Percentiles rank a stretch among this genome's conserved stretches.
Evolutionary conservation across 2,329 filamentous ascomycete species (phyloP).

Genomic region (Fusarium pseudoanthophilum): DNA sequence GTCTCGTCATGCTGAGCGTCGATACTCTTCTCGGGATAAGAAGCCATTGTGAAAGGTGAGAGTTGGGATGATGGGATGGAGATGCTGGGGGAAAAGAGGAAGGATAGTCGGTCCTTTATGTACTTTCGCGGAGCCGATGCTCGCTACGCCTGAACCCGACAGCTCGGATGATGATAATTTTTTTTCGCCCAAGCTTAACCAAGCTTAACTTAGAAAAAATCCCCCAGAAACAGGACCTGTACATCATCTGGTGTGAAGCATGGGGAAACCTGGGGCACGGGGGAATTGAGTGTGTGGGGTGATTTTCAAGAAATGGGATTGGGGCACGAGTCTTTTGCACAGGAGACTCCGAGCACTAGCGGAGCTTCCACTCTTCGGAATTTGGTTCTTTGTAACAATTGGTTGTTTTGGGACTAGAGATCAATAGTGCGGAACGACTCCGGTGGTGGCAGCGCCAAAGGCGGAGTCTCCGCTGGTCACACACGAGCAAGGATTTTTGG

Average conservation of each 20-base stretch:
- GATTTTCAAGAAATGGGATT: conserved; percentile 15
- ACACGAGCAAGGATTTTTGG: neutral
- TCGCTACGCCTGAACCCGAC: neutral
- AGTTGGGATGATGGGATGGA: neutral
- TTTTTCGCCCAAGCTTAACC: neutral
- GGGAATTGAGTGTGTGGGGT: conserved; percentile 26
- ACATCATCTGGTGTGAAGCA: conserved; percentile 3
- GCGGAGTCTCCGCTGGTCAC: conserved; percentile 27
- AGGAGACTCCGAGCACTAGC: conserved; percentile 18
- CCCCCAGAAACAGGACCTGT: conserved; percentile 11
- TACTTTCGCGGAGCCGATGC: neutral
- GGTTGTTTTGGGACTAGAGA: neutral
- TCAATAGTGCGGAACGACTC: conserved; percentile 11
- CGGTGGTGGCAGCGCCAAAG: neutral
- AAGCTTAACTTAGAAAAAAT: neutral
- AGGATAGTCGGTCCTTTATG: conserved; percentile 18
- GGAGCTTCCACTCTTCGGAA: neutral
- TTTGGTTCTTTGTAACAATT: neutral
- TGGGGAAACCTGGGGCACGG: conserved; percentile 33
- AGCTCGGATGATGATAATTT: neutral
- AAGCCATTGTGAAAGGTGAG: conserved; percentile 38
- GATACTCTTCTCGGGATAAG: conserved; percentile 31
- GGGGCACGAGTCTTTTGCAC: neutral
- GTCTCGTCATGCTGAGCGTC: conserved; percentile 43
- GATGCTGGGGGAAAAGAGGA: neutral